Evolutionary conservation across 1,284 basidiomycete genomes (phyloP), one percentile per base, ranked within the genome.

Genomic region (Sporisorium iseilematis-ciliati): DNA sequence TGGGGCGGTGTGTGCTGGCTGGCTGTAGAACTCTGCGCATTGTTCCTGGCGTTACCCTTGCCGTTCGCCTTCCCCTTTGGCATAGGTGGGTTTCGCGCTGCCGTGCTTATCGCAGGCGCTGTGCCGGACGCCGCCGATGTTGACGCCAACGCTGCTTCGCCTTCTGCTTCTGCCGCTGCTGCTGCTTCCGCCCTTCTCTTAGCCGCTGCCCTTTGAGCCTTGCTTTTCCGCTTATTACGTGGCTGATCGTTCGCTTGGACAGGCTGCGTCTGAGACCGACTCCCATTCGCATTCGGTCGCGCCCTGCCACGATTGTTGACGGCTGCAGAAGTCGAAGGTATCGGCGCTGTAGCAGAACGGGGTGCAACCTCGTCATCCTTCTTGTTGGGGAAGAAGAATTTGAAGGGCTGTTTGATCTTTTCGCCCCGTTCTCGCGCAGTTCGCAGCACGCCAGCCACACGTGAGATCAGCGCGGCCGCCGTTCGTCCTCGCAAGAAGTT

Each of bases 321-420:
- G 23, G 26, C 18, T 10, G 46, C 1, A 29, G 46, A 14, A 18
- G 25, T 18, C 46, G 46, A 6, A 29, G 60, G 29, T 20, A 51
- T 53, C 7, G 64, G 62, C 31, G 43, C 62, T 10, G 65, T 60
- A 2, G 43, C 55, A 1, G 61, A 56, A 4, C 62, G 48, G 10
- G 49, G 41, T 16, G 31, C 23, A 16, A 48, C 49, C 7, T 57
- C 64, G 5, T 66, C 69, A 25, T 62, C 68, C 51, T 58, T 71
- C 20, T 54, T 57, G 35, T 70, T 59, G 7, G 73, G 73, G 41
- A 75, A 75, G 42, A 75, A 64, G 31, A 75, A 75, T 23, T 67
- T 67, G 61, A 75, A 75, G 1, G 73, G 63, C 46, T 70, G 59
- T 38, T 70, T 70, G 60, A 75, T 63, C 61, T 65, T 68, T 40